Evolutionary conservation across 2,329 filamentous ascomycete genomes (phyloP), one percentile per base, ranked within the genome.

Genomic region (Incumbomyces lentus): DNA sequence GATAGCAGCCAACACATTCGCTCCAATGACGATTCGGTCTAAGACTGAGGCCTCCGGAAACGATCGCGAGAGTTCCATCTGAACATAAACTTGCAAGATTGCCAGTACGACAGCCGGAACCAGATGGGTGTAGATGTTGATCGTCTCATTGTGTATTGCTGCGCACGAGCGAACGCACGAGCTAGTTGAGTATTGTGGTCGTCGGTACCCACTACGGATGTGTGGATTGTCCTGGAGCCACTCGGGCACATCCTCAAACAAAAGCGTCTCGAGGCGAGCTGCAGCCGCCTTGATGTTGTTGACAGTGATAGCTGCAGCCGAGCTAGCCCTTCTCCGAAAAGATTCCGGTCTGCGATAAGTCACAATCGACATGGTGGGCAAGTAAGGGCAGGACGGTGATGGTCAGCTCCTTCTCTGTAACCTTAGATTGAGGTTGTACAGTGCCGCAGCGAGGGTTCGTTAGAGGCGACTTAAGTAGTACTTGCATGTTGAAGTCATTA

Each of bases 81-180:
- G 48, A 14, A 55, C 17, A 11, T 49, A 35, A 37, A 49, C 34
- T 29, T 66, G 60, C 17, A 58, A 58, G 6, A 64, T 33, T n/a
- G 66, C 44, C 41, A 64, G 63, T 17, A 61, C 16, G 2, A 70
- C 34, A 10, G 63, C 68, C 0, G 72, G 71, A 2, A 75, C 51
- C 3, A 75, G 60, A 53, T 71, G 67, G 13, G 67, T 64, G 51
- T 63, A 68, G 39, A 71, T 69, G 49, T 70, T 71, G 53, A 63
- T 51, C 0, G 64, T 60, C 54, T 71, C 68, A 49, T 71, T 71
- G 56, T 71, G 68, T 11, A 66, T 49, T 55, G 69, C 68, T 3
- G 55, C 47, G 60, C 63, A 66, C 52, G 69, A 72, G 13, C 53
- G 45, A 44, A 72, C 54, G 50, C 63, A 73, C 6, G 48, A 52